phyloP scores from a whole-genome alignment of 371 early-diverging fungal species.

The Syncephalastrum racemosum region DNA sequence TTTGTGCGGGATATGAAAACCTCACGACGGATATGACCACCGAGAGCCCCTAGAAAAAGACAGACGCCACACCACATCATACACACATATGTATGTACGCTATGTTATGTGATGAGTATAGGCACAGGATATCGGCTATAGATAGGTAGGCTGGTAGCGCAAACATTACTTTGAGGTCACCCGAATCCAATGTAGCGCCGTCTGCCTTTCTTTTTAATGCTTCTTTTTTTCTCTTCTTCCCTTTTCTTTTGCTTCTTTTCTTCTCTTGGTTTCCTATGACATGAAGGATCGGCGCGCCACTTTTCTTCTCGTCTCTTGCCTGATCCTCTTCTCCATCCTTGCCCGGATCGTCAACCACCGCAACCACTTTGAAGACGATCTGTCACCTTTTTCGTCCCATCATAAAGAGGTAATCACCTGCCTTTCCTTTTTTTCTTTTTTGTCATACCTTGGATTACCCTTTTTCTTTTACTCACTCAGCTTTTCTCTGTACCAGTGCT shows the following conservation, averaged over 20 bases:
- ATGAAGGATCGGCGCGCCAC: constrained; percentile 7
- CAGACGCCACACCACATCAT: no score
- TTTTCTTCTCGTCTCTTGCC: constrained; percentile 4
- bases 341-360: not conserved
- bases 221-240: constrained; percentile 2
- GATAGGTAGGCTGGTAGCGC: no score
- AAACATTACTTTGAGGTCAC: no score
- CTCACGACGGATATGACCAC: no score
- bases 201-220: not conserved
- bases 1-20: no score
- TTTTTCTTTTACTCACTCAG: not conserved
- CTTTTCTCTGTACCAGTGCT: constrained; percentile 22
- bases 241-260: constrained; percentile 3
- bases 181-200: no score
- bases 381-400: constrained; percentile 14
- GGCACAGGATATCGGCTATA: no score
- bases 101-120: no score
- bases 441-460: not conserved
- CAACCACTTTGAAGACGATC: not conserved
- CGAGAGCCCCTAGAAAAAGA: no score
- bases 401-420: constrained; percentile 15
- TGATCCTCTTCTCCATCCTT: constrained; percentile 4
- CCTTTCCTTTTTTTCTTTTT: not conserved
- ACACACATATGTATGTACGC: no score
- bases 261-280: constrained; percentile 2